Percentiles rank a stretch among this genome's conserved stretches.
Evolutionary conservation across 2,329 filamentous ascomycete species (phyloP).

Genomic region (Gliomastix tumulicola): DNA sequence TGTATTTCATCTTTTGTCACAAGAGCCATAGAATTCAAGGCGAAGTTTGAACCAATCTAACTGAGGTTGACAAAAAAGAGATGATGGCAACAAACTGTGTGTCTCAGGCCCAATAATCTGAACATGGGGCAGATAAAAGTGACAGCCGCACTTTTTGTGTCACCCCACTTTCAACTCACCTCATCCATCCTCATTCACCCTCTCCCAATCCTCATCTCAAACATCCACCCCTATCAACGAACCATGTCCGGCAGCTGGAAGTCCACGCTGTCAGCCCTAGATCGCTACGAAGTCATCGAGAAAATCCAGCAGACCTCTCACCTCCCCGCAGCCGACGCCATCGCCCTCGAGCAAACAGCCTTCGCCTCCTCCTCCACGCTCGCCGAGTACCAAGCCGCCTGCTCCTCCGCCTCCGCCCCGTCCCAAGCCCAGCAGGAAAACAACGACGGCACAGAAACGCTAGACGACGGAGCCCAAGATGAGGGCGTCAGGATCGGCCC

Average conservation of each 20-base stretch:
- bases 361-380: constrained; percentile 24
- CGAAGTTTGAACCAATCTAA: too few species aligned
- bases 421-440: neutral
- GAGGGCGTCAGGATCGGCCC: constrained; percentile 41
- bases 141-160: too few species aligned
- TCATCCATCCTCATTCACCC: too few species aligned
- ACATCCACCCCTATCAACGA: too few species aligned
- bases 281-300: constrained; percentile 57
- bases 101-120: too few species aligned
- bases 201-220: too few species aligned
- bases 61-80: too few species aligned
- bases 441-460: constrained; percentile 1
- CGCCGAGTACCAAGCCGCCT: neutral
- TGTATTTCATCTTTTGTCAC: too few species aligned
- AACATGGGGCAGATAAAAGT: too few species aligned
- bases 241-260: constrained; percentile 35
- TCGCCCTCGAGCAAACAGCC: constrained; percentile 57
- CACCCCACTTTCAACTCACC: too few species aligned
- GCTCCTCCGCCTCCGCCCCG: constrained; percentile 1
- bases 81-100: too few species aligned
- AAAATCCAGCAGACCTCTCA: constrained; percentile 23
- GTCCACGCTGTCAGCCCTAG: constrained; percentile 44
- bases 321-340: constrained; percentile 36
- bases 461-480: constrained; percentile 4
- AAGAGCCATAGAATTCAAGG: too few species aligned